These are phyloP conservation scores for Penicillium parvum DNA, from an alignment of 495 filamentous ascomycete genomes.

Conservation along the genomic window DNA sequence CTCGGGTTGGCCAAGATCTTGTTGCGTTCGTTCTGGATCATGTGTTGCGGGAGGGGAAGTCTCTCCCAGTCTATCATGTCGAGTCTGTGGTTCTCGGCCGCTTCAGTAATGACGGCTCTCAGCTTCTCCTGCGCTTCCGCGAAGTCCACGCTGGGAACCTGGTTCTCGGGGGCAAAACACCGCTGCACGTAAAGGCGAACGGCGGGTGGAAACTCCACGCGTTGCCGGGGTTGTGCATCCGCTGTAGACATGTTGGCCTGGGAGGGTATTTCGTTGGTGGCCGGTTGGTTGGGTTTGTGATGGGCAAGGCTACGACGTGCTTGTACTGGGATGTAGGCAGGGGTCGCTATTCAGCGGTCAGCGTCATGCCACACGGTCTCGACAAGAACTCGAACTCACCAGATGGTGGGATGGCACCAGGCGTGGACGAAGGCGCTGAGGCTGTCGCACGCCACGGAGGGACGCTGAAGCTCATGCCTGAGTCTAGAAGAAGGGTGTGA, in stretches of 20 bases:
- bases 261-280: slow-evolving; percentile 23
- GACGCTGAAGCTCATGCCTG: slow-evolving; percentile 38
- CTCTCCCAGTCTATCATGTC: slow-evolving; percentile 74
- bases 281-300: slow-evolving; percentile 18
- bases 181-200: slow-evolving; percentile 82
- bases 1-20: slow-evolving; percentile 35
- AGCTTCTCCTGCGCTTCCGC: slow-evolving; percentile 78
- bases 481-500: slow-evolving; percentile 9
- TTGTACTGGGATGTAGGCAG: slow-evolving; percentile 51
- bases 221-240: slow-evolving; percentile 28
- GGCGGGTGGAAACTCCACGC: slow-evolving; percentile 66
- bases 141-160: slow-evolving; percentile 57
- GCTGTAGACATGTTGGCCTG: slow-evolving; percentile 13
- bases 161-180: slow-evolving; percentile 69
- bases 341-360: slow-evolving; percentile 26
- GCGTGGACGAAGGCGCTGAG: slow-evolving; percentile 27
- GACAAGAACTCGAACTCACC: slow-evolving; percentile 25
- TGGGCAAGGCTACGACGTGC: slow-evolving; percentile 43
- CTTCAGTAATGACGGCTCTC: slow-evolving; percentile 76
- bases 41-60: slow-evolving; percentile 79
- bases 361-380: not conserved
- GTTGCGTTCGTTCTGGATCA: slow-evolving; percentile 72
- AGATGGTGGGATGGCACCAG: slow-evolving; percentile 24
- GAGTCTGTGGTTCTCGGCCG: slow-evolving; percentile 65
- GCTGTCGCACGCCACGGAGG: slow-evolving; percentile 42